Conservation (phyloP, 495 filamentous ascomycete genomes). For the Hypoxylon fragiforme region DNA sequence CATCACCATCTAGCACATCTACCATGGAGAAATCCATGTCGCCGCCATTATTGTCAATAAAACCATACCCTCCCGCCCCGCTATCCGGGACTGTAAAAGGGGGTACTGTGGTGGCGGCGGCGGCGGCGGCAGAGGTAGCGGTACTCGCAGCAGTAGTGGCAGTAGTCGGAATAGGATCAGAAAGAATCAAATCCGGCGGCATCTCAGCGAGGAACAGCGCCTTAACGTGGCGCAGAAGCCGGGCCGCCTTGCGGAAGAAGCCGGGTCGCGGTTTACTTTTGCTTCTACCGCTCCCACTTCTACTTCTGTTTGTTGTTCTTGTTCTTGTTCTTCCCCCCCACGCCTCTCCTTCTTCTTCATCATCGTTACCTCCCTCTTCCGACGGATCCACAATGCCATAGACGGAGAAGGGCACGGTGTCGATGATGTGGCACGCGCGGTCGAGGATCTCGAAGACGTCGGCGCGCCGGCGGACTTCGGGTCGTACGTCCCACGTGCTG, state of each 20-base stretch:
- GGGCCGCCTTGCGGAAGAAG: constrained; percentile 22
- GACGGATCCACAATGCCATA: constrained; percentile 22
- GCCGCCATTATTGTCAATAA: neutral
- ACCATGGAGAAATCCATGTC: neutral
- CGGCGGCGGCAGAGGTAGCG: too few relatives aligned
- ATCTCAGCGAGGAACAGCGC: constrained; percentile 26
- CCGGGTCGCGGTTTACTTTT: constrained; percentile 17
- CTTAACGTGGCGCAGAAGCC: constrained; percentile 17
- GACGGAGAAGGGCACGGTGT: constrained; percentile 1
- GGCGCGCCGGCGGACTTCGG: constrained; percentile 23
- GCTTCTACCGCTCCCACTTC: too few relatives aligned
- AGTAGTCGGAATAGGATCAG: neutral
- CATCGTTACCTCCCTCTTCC: neutral
- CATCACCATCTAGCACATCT: constrained; percentile 8
- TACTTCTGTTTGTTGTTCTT: too few relatives aligned
- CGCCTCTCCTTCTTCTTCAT: neutral
- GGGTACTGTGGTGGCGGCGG: too few relatives aligned
- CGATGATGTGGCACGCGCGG: constrained; percentile 10
- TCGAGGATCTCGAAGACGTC: constrained; percentile 29
- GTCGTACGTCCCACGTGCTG: constrained; percentile 35
- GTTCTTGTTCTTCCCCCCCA: too few relatives aligned
- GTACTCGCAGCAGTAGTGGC: neutral
- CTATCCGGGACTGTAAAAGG: neutral
- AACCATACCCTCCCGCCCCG: neutral
- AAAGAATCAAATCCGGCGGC: neutral